phyloP scores from a whole-genome alignment of 208 protist genomes.

The Leishmania amazonensis region DNA sequence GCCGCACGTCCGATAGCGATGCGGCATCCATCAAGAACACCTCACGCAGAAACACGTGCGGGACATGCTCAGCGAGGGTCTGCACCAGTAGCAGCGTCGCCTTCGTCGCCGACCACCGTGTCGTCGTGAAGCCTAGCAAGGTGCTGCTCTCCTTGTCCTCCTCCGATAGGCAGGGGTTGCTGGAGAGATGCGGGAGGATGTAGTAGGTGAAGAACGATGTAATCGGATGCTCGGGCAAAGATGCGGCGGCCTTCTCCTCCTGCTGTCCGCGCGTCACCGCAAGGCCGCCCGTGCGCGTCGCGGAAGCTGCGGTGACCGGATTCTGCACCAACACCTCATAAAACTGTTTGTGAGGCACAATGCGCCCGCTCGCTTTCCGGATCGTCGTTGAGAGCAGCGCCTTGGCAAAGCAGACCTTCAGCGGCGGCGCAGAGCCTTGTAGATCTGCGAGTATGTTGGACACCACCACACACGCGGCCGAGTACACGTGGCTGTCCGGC shows the following conservation, averaged over 20 bases:
- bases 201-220: conserved; percentile 53
- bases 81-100: conserved; percentile 62
- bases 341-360: conserved; percentile 15
- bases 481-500: conserved; percentile 57
- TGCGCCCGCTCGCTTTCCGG: conserved; percentile 29
- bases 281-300: conserved; percentile 3
- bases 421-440: conserved; percentile 15
- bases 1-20: conserved; percentile 19
- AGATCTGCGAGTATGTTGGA: conserved; percentile 40
- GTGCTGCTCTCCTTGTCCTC: conserved; percentile 38
- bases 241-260: conserved; percentile 18
- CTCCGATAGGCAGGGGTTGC: conserved; percentile 36
- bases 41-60: conserved; percentile 53
- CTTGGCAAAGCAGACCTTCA: conserved; percentile 36
- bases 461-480: conserved; percentile 48
- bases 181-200: conserved; percentile 50
- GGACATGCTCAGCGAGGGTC: conserved; percentile 44
- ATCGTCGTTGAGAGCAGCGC: conserved; percentile 48
- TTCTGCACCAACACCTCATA: conserved; percentile 28
- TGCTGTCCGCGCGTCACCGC: conserved; percentile 16
- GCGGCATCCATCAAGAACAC: conserved; percentile 36
- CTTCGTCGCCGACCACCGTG: conserved; percentile 50
- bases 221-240: conserved; percentile 18
- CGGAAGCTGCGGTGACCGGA: conserved; percentile 2
- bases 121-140: conserved; percentile 33